A percentile compares a stretch with the other conserved stretches of the same genome.
Conservation (phyloP, 1,139 yeast species). For the Blastobotrys illinoisensis region DNA sequence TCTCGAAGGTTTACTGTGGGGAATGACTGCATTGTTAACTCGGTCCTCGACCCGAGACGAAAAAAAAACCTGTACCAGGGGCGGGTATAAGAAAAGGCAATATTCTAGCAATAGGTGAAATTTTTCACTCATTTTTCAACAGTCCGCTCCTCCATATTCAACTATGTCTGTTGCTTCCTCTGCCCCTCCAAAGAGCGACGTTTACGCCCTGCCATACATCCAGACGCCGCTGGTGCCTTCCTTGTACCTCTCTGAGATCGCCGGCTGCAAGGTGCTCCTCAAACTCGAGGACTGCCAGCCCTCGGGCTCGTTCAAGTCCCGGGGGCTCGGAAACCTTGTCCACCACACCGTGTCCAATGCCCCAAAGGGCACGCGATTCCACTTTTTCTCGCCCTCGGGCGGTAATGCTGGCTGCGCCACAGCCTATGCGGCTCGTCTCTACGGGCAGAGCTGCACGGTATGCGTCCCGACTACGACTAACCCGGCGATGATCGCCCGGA, state of each 20-base stretch:
- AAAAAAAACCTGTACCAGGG: neutral
- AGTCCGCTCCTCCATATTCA: constrained; percentile 3
- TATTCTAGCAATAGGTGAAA: neutral
- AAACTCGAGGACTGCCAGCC: constrained; percentile 66
- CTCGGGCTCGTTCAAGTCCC: constrained; percentile 63
- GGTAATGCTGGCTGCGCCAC: constrained; percentile 80
- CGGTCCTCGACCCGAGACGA: neutral
- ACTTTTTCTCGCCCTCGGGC: constrained; percentile 66
- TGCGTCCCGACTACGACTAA: constrained; percentile 53
- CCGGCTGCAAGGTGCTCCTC: constrained; percentile 42
- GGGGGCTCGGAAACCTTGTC: constrained; percentile 39
- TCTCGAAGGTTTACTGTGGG: neutral
- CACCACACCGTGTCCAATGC: constrained; percentile 24
- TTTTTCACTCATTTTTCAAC: neutral
- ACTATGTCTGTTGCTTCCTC: constrained; percentile 4
- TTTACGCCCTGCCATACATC: constrained; percentile 25
- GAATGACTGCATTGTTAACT: neutral
- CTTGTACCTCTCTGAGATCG: constrained; percentile 25
- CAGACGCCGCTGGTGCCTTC: constrained; percentile 33
- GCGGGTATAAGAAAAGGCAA: neutral
- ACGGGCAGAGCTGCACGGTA: constrained; percentile 50
- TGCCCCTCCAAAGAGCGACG: constrained; percentile 1
- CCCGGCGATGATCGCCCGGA: constrained; percentile 39
- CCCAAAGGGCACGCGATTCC: constrained; percentile 33
- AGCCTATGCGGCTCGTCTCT: constrained; percentile 49